Evolutionary conservation across 768 basidiomycete species (phyloP).

Genomic region (Mycena polygramma): DNA sequence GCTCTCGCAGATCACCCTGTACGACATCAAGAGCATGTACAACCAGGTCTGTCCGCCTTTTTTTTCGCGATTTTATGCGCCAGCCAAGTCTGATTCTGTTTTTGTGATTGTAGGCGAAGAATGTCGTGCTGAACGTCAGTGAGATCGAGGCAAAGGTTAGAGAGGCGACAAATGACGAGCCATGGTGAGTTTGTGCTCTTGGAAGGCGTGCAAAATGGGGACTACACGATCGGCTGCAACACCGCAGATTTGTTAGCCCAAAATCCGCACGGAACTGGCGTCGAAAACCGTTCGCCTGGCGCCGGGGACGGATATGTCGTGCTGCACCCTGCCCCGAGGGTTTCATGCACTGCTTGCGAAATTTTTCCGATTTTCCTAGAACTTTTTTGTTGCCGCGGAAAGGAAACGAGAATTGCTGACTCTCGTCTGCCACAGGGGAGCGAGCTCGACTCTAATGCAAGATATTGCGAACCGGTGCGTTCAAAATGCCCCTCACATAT

Average conservation of each 20-base stretch:
- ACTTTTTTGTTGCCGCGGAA: background rate
- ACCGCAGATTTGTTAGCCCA: too few species aligned
- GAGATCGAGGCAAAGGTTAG: slow-evolving; percentile 98
- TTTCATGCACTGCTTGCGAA: too few species aligned
- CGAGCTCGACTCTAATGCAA: slow-evolving; percentile 97
- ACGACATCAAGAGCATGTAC: slow-evolving; percentile 96
- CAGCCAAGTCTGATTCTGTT: slow-evolving; percentile 17
- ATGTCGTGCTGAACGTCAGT: slow-evolving; percentile 94
- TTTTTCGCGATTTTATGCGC: background rate
- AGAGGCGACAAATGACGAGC: slow-evolving; percentile 98
- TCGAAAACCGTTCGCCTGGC: too few species aligned
- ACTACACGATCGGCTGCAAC: too few species aligned
- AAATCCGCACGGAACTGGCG: too few species aligned
- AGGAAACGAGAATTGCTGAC: slow-evolving; percentile 16
- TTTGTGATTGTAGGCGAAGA: slow-evolving; percentile 79
- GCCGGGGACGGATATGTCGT: too few species aligned
- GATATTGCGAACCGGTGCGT: slow-evolving; percentile 95
- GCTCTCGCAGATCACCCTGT: slow-evolving; percentile 87
- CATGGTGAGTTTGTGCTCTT: slow-evolving; percentile 74
- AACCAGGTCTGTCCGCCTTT: slow-evolving; percentile 75
- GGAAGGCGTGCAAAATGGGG: background rate
- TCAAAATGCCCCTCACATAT: background rate
- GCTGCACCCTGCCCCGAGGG: too few species aligned
- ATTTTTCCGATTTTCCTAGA: background rate
- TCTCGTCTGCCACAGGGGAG: slow-evolving; percentile 74